Conservation (phyloP, 768 basidiomycete species). For the Imleria badia region DNA sequence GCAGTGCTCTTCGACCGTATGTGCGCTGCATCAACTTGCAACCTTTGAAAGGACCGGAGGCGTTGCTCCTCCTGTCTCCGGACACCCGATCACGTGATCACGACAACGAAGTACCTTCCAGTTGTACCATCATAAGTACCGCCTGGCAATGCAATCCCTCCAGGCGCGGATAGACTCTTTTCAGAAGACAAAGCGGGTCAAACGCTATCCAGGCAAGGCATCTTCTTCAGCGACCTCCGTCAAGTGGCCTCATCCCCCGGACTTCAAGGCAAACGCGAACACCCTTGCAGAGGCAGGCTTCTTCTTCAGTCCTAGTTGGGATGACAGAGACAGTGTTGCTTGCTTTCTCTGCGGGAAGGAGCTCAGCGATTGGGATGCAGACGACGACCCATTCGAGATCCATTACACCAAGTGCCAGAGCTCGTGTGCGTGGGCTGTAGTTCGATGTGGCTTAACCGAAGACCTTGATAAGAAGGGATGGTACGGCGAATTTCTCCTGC, state of each 20-base stretch:
- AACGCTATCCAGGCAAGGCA: constrained; percentile 45
- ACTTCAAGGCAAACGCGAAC: constrained; percentile 67
- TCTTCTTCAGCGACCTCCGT: constrained; percentile 44
- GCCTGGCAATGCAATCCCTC: constrained; percentile 50
- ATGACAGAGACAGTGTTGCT: constrained; percentile 70
- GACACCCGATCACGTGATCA: constrained; percentile 9
- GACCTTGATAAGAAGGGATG: constrained; percentile 59
- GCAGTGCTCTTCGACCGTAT: constrained; percentile 32
- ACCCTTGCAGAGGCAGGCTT: constrained; percentile 88
- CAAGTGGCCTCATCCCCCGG: constrained; percentile 76
- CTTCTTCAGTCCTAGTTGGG: constrained; percentile 69
- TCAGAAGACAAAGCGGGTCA: constrained; percentile 58
- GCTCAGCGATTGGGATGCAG: constrained; percentile 79
- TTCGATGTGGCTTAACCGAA: constrained; percentile 64
- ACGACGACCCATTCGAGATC: constrained; percentile 84
- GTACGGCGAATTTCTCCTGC: constrained; percentile 37
- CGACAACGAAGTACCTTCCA: neutral
- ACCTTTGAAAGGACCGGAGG: neutral
- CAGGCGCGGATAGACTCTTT: constrained; percentile 69
- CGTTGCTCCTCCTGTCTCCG: constrained; percentile 1
- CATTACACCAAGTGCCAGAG: constrained; percentile 69
- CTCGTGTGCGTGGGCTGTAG: constrained; percentile 79
- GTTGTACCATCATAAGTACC: too few species aligned
- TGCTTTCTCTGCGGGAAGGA: constrained; percentile 86
- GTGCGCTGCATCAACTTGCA: constrained; percentile 33